phyloP scores from a whole-genome alignment of 768 basidiomycete genomes.

The Erythrobasidium yunnanense region DNA sequence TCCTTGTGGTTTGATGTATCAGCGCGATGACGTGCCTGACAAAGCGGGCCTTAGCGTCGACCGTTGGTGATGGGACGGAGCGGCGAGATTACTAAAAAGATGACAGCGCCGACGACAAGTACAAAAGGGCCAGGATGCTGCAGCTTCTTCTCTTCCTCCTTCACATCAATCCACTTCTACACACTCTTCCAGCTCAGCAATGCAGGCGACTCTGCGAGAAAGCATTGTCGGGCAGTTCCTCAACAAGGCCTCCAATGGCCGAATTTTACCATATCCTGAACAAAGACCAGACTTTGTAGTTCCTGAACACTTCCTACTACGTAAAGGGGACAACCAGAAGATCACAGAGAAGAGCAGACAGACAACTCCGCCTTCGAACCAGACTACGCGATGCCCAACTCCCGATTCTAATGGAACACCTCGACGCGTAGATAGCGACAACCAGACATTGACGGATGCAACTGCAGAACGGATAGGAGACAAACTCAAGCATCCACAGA shows the following conservation, averaged over 20 bases:
- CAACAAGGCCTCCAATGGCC: constrained; percentile 28
- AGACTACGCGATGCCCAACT: neutral
- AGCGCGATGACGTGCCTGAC: no score
- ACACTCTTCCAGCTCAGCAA: no score
- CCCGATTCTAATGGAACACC: neutral
- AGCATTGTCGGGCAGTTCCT: constrained; percentile 31
- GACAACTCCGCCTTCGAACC: neutral
- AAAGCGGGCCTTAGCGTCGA: no score
- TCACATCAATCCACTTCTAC: no score
- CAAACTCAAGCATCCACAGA: neutral
- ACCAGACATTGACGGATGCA: constrained; percentile 11
- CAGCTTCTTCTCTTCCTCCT: no score
- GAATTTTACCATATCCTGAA: constrained; percentile 35
- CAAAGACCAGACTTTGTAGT: constrained; percentile 29
- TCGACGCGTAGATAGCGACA: neutral
- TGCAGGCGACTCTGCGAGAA: constrained; percentile 32
- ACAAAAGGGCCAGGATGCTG: no score
- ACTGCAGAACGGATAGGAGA: constrained; percentile 8
- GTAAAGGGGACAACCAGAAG: neutral
- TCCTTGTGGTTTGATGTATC: no score
- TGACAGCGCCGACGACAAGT: no score
- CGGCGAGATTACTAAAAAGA: no score
- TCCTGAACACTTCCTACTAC: constrained; percentile 26
- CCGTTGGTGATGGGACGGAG: no score
- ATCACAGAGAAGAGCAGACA: neutral